Percentiles rank a stretch among this genome's conserved stretches.
Evolutionary conservation across 768 basidiomycete species (phyloP).

Genomic region (Tricholoma flavovirens): DNA sequence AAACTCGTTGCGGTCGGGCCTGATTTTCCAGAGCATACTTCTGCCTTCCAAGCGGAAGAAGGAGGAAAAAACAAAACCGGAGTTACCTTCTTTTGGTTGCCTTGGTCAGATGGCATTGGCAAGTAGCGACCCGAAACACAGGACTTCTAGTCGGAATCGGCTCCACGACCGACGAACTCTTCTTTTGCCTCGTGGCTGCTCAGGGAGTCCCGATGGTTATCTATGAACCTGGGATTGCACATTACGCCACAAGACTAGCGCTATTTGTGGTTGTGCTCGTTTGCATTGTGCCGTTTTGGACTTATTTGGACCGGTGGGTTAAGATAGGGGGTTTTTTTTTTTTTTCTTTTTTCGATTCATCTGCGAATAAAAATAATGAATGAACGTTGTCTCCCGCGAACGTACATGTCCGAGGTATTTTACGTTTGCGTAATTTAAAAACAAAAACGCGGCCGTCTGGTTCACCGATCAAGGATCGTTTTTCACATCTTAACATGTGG

Average conservation of each 20-base stretch:
- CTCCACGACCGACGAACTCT: not conserved
- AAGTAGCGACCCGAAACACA: not conserved
- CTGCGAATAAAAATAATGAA: not conserved
- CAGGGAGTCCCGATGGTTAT: not conserved
- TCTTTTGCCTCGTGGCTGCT: not conserved
- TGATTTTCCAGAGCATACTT: slow-evolving; percentile 5
- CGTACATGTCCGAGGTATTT: not conserved
- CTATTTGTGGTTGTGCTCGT: not conserved
- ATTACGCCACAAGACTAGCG: not conserved
- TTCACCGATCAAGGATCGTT: not conserved
- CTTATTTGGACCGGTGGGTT: not conserved
- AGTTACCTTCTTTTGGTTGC: not conserved
- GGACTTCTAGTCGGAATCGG: not conserved
- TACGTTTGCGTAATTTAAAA: not conserved
- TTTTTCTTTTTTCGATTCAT: not conserved
- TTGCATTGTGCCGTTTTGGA: not conserved
- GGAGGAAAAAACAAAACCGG: slow-evolving; percentile 3
- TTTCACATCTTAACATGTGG: not conserved
- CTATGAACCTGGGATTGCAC: not conserved
- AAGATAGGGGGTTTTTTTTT: not conserved
- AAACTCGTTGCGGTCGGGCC: slow-evolving; percentile 5
- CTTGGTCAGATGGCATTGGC: not conserved
- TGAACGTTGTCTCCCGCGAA: not conserved
- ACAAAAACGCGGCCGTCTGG: not conserved
- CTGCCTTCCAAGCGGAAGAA: slow-evolving; percentile 9